A percentile compares a stretch with the other conserved stretches of the same genome.
These are phyloP conservation scores for Alternaria brassicae DNA, from an alignment of 2,329 filamentous ascomycete genomes.

Conservation along the genomic window DNA sequence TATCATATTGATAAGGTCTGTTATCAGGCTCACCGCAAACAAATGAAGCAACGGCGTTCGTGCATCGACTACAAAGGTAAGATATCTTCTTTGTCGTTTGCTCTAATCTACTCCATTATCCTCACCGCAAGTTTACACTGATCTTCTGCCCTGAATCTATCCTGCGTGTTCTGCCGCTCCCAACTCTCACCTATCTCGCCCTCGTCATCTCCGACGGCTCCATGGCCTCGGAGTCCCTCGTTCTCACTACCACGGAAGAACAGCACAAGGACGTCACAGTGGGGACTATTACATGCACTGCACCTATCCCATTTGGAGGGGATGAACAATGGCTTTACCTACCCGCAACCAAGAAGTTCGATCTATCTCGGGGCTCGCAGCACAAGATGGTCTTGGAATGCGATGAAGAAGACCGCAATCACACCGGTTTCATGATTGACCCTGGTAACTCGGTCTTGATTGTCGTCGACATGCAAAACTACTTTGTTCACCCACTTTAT, in stretches of 20 bases:
- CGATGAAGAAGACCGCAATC: conserved; percentile 49
- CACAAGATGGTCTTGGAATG: conserved; percentile 51
- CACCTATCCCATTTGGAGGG: conserved; percentile 52
- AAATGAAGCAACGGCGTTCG: conserved; percentile 18
- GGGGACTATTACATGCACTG: conserved; percentile 46
- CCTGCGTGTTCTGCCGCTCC: neutral
- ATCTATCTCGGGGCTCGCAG: conserved; percentile 49
- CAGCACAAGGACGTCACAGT: conserved; percentile 29
- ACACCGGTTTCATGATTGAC: conserved; percentile 53
- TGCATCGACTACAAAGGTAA: conserved; percentile 20
- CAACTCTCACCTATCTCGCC: neutral
- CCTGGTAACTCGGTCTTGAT: conserved; percentile 50
- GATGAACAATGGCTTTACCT: conserved; percentile 53
- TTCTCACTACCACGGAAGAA: conserved; percentile 23
- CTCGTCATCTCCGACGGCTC: conserved; percentile 3
- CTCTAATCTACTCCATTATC: neutral
- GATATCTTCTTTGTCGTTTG: neutral
- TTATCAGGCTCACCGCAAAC: conserved; percentile 34
- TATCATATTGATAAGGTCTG: conserved; percentile 38
- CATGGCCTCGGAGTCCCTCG: conserved; percentile 26
- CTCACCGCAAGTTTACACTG: neutral
- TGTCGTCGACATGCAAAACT: conserved; percentile 56
- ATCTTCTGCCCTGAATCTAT: neutral
- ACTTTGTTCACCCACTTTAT: conserved; percentile 49
- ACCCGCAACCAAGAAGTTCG: conserved; percentile 52